Evolutionary conservation across 805 yeast genomes (phyloP).

Genomic region (Yamadazyma kitorensis): DNA sequence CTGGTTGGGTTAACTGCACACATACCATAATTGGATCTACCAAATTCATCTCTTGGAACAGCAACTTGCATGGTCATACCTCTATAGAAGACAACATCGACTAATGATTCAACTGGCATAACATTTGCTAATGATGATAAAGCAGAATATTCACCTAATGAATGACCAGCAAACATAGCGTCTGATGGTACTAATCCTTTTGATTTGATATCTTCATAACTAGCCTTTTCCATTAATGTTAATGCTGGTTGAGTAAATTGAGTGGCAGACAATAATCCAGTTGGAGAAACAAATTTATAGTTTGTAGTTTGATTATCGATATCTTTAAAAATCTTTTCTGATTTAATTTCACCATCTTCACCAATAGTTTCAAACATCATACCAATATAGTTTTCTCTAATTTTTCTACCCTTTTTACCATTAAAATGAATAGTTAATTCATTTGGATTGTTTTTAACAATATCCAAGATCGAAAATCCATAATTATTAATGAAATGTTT

Average conservation of each 20-base stretch:
- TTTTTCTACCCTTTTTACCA: slow-evolving; percentile 94
- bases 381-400: slow-evolving; percentile 89
- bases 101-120: slow-evolving; percentile 96
- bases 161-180: slow-evolving; percentile 97
- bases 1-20: slow-evolving; percentile 97
- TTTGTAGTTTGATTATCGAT: slow-evolving; percentile 80
- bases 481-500: slow-evolving; percentile 86
- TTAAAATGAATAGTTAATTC: slow-evolving; percentile 96
- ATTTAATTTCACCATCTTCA: slow-evolving; percentile 74
- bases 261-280: slow-evolving; percentile 95
- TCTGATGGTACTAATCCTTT: slow-evolving; percentile 94
- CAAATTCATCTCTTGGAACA: slow-evolving; percentile 92
- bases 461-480: slow-evolving; percentile 95
- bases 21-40: slow-evolving; percentile 99
- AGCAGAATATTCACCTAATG: slow-evolving; percentile 98
- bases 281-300: slow-evolving; percentile 85
- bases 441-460: slow-evolving; percentile 93
- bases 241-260: slow-evolving; percentile 99
- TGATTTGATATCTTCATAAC: slow-evolving; percentile 94
- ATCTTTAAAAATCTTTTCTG: slow-evolving; percentile 94
- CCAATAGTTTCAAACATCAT: slow-evolving; percentile 97
- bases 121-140: slow-evolving; percentile 96
- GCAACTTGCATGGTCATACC: slow-evolving; percentile 99
- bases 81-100: slow-evolving; percentile 97
- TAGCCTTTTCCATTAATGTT: slow-evolving; percentile 98